Percentiles rank a stretch among this genome's conserved stretches.
Evolutionary conservation across 345 rosid species (phyloP).

Genomic region (Pistacia atlantica): DNA sequence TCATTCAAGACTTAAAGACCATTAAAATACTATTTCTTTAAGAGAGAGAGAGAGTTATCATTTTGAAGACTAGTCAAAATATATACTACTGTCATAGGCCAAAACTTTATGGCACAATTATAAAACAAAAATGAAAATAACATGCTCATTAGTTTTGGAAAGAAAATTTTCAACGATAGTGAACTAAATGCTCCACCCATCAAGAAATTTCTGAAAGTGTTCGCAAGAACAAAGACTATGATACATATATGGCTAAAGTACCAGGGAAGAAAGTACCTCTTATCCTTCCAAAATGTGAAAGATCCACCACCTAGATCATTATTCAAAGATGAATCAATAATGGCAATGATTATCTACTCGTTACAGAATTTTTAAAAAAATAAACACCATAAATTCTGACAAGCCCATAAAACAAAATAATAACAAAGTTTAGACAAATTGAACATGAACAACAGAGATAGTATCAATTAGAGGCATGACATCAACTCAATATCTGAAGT

Average conservation of each 20-base stretch:
- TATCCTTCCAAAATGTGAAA: conserved; percentile 87
- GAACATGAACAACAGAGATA: background rate
- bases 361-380: background rate
- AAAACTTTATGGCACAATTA: background rate
- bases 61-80: background rate
- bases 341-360: background rate
- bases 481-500: background rate
- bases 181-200: background rate
- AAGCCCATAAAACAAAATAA: background rate
- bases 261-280: conserved; percentile 52
- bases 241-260: background rate
- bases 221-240: background rate
- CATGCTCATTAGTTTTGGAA: background rate
- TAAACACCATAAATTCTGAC: background rate
- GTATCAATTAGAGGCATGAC: background rate
- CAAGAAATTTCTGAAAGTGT: background rate
- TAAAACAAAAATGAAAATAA: background rate
- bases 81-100: background rate
- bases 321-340: background rate
- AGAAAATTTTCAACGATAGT: background rate
- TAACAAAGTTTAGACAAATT: background rate
- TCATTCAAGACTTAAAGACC: background rate
- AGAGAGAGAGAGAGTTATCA: background rate
- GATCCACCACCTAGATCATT: conserved; percentile 63
- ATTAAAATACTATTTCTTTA: too few relatives aligned